Base-by-base conservation (phyloP, 2,329 filamentous ascomycete genomes). In the Cryphonectria naterciae region DNA sequence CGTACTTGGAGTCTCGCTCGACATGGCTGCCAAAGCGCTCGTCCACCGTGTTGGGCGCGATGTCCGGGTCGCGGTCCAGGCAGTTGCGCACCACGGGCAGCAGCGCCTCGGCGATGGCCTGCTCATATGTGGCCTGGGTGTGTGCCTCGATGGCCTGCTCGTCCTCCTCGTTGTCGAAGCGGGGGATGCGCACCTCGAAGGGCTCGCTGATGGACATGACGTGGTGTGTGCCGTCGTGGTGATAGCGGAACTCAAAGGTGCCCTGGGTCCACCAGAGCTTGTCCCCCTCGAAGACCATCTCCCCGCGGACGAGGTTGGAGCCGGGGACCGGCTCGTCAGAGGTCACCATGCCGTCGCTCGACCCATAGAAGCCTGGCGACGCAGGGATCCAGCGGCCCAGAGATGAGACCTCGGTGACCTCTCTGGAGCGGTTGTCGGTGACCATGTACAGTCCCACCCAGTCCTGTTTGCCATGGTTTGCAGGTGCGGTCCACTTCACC, bases 401-500 rank as follows among this genome's bases (percentile, higher is more conserved):
- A 1, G 94, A 97, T 4, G 93, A 89, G 13, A 98, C 89, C 67
- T 93, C 91, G 2, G 96, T 97, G 19, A 91, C 84, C 54, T 97
- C 93, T 56, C 95, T 89, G 10, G 93, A 96, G 8, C 90, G 88
- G 78, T 98, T 99, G 81, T 98, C 95, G 3, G 94, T 94, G 2
- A 99, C 94, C 88, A 95, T 94, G 84, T 98, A 99, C 7, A 99
- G 86, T 4, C 95, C 95, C 68, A 99, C 91, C 96, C 96, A 99
- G 80, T 99, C 96, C 77, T 92, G 92, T 79, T 92, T 94, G 82
- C 91, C 91, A 81, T 98, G 96, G 74, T 94, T 93, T 52, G 90
- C 85, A 0, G 96, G 95, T 0, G 95, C 96, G 39, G 89, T 93
- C 96, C 96, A 99, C 76, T 89, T 93, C 73, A 98, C 93, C 75